Percentiles rank a stretch among this genome's conserved stretches.
Conservation (phyloP, 1,284 basidiomycete genomes). For the Melampsora americana region DNA sequence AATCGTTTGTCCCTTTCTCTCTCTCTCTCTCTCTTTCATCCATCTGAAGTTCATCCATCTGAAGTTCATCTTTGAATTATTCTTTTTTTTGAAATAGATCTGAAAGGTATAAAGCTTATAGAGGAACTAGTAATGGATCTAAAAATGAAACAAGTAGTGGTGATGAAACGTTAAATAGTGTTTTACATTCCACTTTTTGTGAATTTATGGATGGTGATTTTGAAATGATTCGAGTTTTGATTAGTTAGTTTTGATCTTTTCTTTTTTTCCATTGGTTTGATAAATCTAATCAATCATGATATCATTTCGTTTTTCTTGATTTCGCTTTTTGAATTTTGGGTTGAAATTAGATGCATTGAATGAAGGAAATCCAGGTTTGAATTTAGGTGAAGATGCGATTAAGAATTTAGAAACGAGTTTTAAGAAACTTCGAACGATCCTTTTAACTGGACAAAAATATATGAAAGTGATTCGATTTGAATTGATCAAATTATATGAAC, state of each 20-base stretch:
- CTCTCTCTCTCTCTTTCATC: too few relatives aligned
- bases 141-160: constrained; percentile 1
- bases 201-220: constrained; percentile 55
- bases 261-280: background rate
- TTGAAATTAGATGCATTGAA: constrained; percentile 53
- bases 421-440: constrained; percentile 48
- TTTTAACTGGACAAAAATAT: constrained; percentile 51
- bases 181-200: constrained; percentile 52
- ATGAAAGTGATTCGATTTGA: constrained; percentile 51
- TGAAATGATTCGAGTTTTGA: constrained; percentile 51
- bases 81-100: background rate
- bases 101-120: background rate
- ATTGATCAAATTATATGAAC: constrained; percentile 54
- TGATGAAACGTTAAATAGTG: constrained; percentile 52
- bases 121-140: background rate
- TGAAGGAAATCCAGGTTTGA: constrained; percentile 50
- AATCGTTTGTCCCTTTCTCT: too few relatives aligned
- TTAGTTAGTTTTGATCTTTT: constrained; percentile 48
- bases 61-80: constrained; percentile 45
- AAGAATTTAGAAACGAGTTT: constrained; percentile 52
- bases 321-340: too few relatives aligned
- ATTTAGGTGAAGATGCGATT: constrained; percentile 52
- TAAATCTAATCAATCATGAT: background rate
- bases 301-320: too few relatives aligned
- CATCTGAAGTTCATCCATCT: too few relatives aligned